Evolutionary conservation across 495 filamentous ascomycete species (phyloP), one percentile per base, ranked within the genome.

Genomic region (Hypoxylon lenormandii): DNA sequence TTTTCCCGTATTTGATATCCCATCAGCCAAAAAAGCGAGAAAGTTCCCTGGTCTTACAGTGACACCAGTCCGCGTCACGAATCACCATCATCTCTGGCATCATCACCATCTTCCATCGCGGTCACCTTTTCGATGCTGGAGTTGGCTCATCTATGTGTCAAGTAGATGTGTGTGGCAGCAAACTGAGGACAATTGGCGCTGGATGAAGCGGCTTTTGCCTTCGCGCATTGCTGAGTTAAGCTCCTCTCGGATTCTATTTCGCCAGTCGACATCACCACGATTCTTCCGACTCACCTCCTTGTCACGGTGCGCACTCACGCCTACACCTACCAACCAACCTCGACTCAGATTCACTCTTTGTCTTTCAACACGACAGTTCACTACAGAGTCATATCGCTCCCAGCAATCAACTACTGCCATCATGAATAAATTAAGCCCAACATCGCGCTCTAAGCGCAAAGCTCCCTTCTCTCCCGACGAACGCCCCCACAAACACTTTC

Each of bases 401-500:
- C 28, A 21, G n/a, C 68, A 68, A 46, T 18, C 16, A 49, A 15
- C 38, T 11, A 60, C 78, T 60, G 72, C 65, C 60, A 64, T 68
- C 48, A 82, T 81, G 75, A 83, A 82, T 72, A 77, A 79, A 37
- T 62, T 79, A 22, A 74, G 68, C 46, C 64, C 74, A 13, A 61
- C 73, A 1, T 66, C 79, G 60, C 79, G 82, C 64, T 73, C 77
- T 11, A 86, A 86, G 79, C 81, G 84, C 55, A 86, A 87, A 72
- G 80, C 77, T 1, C 73, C 78, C 47, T 52, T 66, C 43, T 65
- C 73, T 12, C 42, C 75, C 21, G 78, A 81, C 28, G 79, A 79
- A 40, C 77, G 82, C 12, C 83, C 80, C 13, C 74, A 79, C 5
- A 86, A 87, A 72, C 81, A 85, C 66, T 78, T 81, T 40, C 80